phyloP scores from a whole-genome alignment of 805 yeast genomes.

The Candida taoyuanica region DNA sequence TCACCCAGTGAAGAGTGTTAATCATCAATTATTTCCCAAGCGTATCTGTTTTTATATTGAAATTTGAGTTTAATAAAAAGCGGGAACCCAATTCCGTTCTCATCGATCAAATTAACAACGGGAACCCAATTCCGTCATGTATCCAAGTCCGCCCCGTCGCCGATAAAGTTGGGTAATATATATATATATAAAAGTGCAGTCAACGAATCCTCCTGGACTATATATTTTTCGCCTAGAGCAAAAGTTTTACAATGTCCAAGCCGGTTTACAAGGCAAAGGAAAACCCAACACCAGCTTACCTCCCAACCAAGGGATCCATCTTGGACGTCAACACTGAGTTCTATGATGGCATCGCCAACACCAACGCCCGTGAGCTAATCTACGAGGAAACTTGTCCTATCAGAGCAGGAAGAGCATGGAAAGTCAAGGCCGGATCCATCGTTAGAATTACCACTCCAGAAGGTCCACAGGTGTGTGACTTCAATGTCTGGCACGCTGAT shows the following conservation, averaged over 20 bases:
- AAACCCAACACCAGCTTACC: constrained; percentile 50
- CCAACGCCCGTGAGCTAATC: constrained; percentile 37
- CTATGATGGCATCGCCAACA: constrained; percentile 41
- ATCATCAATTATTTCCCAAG: too few species aligned
- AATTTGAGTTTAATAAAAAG: too few species aligned
- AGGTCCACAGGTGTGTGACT: constrained; percentile 69
- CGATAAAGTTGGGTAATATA: too few species aligned
- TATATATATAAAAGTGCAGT: too few species aligned
- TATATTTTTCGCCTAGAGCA: too few species aligned
- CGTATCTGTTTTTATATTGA: too few species aligned
- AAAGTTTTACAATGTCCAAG: constrained; percentile 17
- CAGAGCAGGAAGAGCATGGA: constrained; percentile 57
- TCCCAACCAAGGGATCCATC: constrained; percentile 50
- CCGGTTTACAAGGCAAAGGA: constrained; percentile 23
- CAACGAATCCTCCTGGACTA: too few species aligned
- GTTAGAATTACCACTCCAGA: constrained; percentile 60
- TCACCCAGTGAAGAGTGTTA: too few species aligned
- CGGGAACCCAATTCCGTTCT: constrained; percentile 1
- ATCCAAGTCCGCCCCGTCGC: background rate
- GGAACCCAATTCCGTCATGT: constrained; percentile 12
- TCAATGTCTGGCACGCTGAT: constrained; percentile 58
- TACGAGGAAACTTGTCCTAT: constrained; percentile 44
- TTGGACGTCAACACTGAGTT: constrained; percentile 46
- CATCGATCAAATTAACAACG: constrained; percentile 2
- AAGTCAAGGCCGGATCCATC: constrained; percentile 55